Evolutionary conservation across 495 filamentous ascomycete genomes (phyloP).

Genomic region (Neurospora sp.): DNA sequence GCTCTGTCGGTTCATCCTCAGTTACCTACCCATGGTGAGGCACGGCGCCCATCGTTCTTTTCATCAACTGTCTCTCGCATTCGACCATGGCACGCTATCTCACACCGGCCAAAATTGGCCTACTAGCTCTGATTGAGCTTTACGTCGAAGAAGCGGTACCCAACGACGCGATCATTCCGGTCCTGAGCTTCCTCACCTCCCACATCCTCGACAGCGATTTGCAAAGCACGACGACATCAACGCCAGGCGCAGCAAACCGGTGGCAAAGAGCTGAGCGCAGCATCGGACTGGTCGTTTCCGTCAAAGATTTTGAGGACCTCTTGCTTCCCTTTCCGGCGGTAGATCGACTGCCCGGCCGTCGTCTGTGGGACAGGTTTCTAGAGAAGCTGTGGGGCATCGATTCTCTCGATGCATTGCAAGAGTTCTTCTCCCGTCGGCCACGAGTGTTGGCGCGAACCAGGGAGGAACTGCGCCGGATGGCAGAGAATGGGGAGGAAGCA

Average conservation of each 20-base stretch:
- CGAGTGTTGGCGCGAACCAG: conserved; percentile 50
- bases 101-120: conserved; percentile 73
- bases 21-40: not conserved
- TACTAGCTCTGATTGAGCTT: conserved; percentile 69
- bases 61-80: not conserved
- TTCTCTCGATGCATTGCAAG: conserved; percentile 64
- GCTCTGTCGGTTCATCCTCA: not conserved
- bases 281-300: conserved; percentile 45
- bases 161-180: conserved; percentile 63
- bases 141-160: conserved; percentile 69
- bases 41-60: not conserved
- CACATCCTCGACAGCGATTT: conserved; percentile 48
- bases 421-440: conserved; percentile 54
- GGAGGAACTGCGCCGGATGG: conserved; percentile 42
- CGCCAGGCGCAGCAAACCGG: conserved; percentile 9
- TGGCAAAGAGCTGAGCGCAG: conserved; percentile 32
- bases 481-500: conserved; percentile 13
- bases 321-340: conserved; percentile 43
- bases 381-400: conserved; percentile 78
- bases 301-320: conserved; percentile 57
- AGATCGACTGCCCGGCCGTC: conserved; percentile 65
- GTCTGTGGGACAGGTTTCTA: conserved; percentile 76
- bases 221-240: not conserved
- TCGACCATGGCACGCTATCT: conserved; percentile 63
- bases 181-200: conserved; percentile 75